Conservation (phyloP, 768 basidiomycete genomes). For the Hericium coralloides region DNA sequence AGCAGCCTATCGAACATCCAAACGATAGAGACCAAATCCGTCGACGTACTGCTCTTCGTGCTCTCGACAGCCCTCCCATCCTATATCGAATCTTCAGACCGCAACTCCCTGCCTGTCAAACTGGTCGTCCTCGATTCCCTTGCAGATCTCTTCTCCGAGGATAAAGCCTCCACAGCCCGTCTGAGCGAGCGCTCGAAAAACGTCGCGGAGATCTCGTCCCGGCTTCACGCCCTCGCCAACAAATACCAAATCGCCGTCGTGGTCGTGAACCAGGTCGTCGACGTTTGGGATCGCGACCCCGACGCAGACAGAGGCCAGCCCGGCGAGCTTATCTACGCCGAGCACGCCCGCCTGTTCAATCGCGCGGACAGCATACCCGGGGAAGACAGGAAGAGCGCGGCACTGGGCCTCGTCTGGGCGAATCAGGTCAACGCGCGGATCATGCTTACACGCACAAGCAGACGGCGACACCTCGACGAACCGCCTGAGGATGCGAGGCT, state of each 20-base stretch:
- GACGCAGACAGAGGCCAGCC: slow-evolving; percentile 17
- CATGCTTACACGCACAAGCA: slow-evolving; percentile 70
- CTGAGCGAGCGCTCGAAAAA: slow-evolving; percentile 68
- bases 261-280: slow-evolving; percentile 84
- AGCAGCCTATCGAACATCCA: slow-evolving; percentile 52
- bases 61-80: slow-evolving; percentile 46
- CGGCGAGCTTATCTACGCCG: slow-evolving; percentile 48
- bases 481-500: slow-evolving; percentile 17
- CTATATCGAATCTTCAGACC: slow-evolving; percentile 31
- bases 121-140: slow-evolving; percentile 85
- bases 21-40: slow-evolving; percentile 47
- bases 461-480: slow-evolving; percentile 48
- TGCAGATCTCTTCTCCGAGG: slow-evolving; percentile 72
- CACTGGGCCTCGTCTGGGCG: slow-evolving; percentile 86
- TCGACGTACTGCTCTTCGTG: slow-evolving; percentile 44
- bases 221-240: slow-evolving; percentile 64
- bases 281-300: slow-evolving; percentile 44
- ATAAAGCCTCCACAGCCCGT: slow-evolving; percentile 47
- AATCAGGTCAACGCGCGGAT: slow-evolving; percentile 85
- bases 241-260: slow-evolving; percentile 62
- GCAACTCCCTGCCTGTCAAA: slow-evolving; percentile 48
- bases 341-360: slow-evolving; percentile 72
- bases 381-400: slow-evolving; percentile 66
- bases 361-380: slow-evolving; percentile 50
- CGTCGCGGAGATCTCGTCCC: slow-evolving; percentile 55